These are phyloP conservation scores for Lactarius quietus DNA, from an alignment of 768 basidiomycete genomes.

Conservation along the genomic window DNA sequence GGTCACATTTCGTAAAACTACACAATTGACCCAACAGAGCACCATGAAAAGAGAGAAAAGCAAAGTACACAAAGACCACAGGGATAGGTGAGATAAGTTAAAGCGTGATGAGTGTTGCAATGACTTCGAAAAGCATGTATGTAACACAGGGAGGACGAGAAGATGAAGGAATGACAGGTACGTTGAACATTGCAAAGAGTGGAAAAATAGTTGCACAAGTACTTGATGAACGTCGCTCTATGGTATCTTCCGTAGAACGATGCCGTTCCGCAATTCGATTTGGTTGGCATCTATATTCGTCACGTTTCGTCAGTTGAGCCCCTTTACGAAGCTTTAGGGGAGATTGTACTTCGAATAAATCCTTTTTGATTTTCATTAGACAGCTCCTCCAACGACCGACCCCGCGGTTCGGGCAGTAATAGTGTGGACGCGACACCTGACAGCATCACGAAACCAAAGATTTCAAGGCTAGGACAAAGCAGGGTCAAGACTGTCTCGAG, in stretches of 20 bases:
- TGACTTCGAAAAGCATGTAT: not conserved
- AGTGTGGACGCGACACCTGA: slow-evolving; percentile 41
- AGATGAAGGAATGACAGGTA: not conserved
- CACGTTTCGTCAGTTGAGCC: not conserved
- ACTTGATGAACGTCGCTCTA: not conserved
- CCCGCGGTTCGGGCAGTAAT: slow-evolving; percentile 43
- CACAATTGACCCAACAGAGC: not conserved
- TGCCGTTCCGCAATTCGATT: slow-evolving; percentile 24
- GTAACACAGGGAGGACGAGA: not conserved
- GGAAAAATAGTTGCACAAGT: not conserved
- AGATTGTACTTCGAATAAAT: slow-evolving; percentile 29
- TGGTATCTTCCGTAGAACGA: slow-evolving; percentile 15
- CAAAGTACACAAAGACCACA: not conserved
- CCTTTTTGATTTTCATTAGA: slow-evolving; percentile 38
- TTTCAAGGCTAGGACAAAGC: slow-evolving; percentile 34
- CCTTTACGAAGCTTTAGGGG: not conserved
- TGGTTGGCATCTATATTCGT: slow-evolving; percentile 9
- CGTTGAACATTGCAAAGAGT: not conserved
- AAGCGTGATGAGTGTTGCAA: not conserved
- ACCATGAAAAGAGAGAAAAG: not conserved
- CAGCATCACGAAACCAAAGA: slow-evolving; percentile 48
- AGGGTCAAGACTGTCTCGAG: slow-evolving; percentile 5
- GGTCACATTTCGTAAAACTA: not conserved
- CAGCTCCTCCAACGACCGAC: slow-evolving; percentile 35
- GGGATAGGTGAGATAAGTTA: not conserved